A percentile compares a stretch with the other conserved stretches of the same genome.
These are phyloP conservation scores for Exserohilum turcica DNA, from an alignment of 2,329 filamentous ascomycete species.

Conservation along the genomic window DNA sequence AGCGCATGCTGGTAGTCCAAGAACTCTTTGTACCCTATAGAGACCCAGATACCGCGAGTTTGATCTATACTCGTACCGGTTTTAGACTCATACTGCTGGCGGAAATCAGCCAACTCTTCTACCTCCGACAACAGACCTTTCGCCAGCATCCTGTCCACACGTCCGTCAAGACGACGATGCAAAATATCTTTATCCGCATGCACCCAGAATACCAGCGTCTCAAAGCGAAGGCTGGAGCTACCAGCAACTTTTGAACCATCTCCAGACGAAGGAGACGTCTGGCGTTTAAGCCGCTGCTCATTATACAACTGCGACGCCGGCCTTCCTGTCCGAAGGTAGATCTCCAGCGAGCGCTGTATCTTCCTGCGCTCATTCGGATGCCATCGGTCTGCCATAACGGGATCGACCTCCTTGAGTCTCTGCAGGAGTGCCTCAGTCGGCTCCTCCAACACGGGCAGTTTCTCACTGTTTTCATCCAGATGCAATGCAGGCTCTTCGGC, in stretches of 20 bases:
- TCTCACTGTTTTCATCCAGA: conserved; percentile 27
- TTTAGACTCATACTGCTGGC: conserved; percentile 50
- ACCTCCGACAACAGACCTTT: conserved; percentile 69
- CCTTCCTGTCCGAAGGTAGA: conserved; percentile 81
- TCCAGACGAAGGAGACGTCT: conserved; percentile 27
- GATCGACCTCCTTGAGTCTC: conserved; percentile 80
- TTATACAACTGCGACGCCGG: conserved; percentile 85
- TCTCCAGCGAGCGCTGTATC: conserved; percentile 86
- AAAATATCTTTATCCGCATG: conserved; percentile 74
- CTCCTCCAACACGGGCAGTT: conserved; percentile 72
- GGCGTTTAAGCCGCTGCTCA: conserved; percentile 62
- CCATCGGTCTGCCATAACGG: conserved; percentile 87
- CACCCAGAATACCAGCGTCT: conserved; percentile 82
- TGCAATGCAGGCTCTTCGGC: conserved; percentile 54
- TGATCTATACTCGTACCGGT: conserved; percentile 66
- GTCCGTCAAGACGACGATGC: conserved; percentile 70
- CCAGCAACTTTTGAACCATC: neutral
- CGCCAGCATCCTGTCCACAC: conserved; percentile 84
- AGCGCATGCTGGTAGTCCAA: conserved; percentile 65
- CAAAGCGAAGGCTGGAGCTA: conserved; percentile 52
- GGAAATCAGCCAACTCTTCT: conserved; percentile 56
- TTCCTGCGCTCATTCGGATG: conserved; percentile 92
- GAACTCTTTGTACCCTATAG: conserved; percentile 95
- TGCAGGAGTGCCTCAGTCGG: conserved; percentile 73
- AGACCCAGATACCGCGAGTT: conserved; percentile 89